phyloP scores from a whole-genome alignment of 2,329 filamentous ascomycete species.

The Ophiostoma quercus region DNA sequence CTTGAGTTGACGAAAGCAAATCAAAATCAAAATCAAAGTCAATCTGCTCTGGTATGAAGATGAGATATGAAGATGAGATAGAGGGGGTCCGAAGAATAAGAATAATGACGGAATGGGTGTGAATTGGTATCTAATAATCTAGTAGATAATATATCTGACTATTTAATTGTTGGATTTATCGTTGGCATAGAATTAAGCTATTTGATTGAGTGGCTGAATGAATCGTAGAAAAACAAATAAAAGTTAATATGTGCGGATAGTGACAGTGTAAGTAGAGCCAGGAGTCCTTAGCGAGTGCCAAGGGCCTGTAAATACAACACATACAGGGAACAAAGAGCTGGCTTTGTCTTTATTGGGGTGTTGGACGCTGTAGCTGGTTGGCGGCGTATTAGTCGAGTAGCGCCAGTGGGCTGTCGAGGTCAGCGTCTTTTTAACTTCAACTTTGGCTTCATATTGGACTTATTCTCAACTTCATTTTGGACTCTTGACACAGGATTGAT shows the following conservation, averaged over 20 bases:
- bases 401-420: background rate
- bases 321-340: background rate
- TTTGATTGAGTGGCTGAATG: background rate
- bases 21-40: too few species aligned
- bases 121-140: background rate
- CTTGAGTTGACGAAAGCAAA: background rate
- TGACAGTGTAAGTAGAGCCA: too few species aligned
- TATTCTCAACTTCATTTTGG: background rate
- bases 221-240: background rate
- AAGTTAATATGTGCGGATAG: too few species aligned
- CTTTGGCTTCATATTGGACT: too few species aligned
- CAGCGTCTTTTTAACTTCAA: background rate
- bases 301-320: background rate
- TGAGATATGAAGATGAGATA: background rate
- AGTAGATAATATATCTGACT: background rate
- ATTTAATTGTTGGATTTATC: background rate
- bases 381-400: background rate
- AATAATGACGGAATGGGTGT: background rate
- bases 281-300: background rate
- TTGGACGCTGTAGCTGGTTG: background rate
- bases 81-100: background rate
- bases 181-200: background rate
- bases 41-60: background rate
- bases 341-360: background rate
- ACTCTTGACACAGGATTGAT: too few species aligned